Evolutionary conservation across 2,329 filamentous ascomycete genomes (phyloP).

Genomic region (Fusarium pseudocircinatum): DNA sequence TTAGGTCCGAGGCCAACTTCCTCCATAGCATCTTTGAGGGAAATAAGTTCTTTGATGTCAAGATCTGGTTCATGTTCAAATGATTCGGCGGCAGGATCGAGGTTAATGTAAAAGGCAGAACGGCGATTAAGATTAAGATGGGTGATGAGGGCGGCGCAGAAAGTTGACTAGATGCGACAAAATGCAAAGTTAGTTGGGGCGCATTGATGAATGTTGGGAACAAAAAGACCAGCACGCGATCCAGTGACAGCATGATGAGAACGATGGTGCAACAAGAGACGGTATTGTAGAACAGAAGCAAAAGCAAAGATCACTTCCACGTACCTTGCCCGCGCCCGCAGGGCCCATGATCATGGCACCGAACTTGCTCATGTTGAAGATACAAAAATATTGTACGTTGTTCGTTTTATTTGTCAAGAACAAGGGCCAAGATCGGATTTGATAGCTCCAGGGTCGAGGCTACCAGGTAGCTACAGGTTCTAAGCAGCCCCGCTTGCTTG

Average conservation of each 20-base stretch:
- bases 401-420: constrained; percentile 4
- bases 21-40: constrained; percentile 95
- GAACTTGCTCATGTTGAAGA: constrained; percentile 83
- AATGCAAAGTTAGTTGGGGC: constrained; percentile 19
- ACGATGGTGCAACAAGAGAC: constrained; percentile 13
- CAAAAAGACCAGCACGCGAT: constrained; percentile 33
- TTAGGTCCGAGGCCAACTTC: constrained; percentile 91
- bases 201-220: constrained; percentile 3
- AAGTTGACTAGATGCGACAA: constrained; percentile 74
- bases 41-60: constrained; percentile 95
- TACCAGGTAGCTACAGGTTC: constrained; percentile 13
- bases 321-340: constrained; percentile 90
- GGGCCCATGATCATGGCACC: constrained; percentile 96
- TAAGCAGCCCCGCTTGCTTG: constrained; percentile 28
- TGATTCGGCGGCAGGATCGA: constrained; percentile 93
- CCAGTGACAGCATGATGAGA: constrained; percentile 12
- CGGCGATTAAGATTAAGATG: constrained; percentile 90
- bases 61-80: constrained; percentile 93
- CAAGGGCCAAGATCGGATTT: constrained; percentile 19
- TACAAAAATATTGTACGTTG: constrained; percentile 19
- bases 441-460: constrained; percentile 18
- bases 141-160: constrained; percentile 92
- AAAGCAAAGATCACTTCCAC: constrained; percentile 33
- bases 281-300: constrained; percentile 6
- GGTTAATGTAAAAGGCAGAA: constrained; percentile 98